Evolutionary conservation across 768 basidiomycete species (phyloP), one percentile per base, ranked within the genome.

Genomic region (Bullera alba): DNA sequence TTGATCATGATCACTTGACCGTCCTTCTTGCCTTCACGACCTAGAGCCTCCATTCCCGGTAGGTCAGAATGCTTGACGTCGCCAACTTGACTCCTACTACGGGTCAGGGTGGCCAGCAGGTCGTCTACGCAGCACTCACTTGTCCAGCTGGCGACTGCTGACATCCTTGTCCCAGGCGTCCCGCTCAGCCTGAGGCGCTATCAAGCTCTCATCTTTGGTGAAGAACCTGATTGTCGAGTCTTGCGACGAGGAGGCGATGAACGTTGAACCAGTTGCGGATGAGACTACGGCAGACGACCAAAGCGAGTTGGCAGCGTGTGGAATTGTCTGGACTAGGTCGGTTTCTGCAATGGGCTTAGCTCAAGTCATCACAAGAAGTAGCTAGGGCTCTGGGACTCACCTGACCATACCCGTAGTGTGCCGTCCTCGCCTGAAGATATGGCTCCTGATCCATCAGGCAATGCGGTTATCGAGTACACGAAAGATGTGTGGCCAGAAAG

Each of bases 401-500:
- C 86, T 74, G 80, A 80, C 95, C 95, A 99, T 29, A 97, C 77
- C 19, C 93, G 80, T 43, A 93, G 82, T 3, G 85, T 85, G 42
- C 93, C 83, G 72, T 99, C 95, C 75, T 99, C 95, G 5, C 93
- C 90, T 29, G 83, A 82, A n/a, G 86, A 89, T 6, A 93, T 83
- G 19, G 91, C 78, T 25, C 73, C 61, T 57, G 85, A 83, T 17
- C 92, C 87, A 46, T 69, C 63, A 1, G 90, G 85, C 17, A 96
- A 78, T 17, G 87, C 80, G 0, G 86, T 80, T 14, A 99, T 71
- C 50, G 86, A 84, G 75, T 97, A 99, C 14, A 97, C 89, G 70
- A 96, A 99, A 19, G 91, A 95, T 1, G 91, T 93, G 70, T 97
- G 95, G 1, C 91, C 95, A 3, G 86, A 83, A n/a, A 97, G 74